A percentile compares a stretch with the other conserved stretches of the same genome.
Evolutionary conservation across 108 stramenopile genomes (phyloP).

Genomic region (Cyclotella sp.): DNA sequence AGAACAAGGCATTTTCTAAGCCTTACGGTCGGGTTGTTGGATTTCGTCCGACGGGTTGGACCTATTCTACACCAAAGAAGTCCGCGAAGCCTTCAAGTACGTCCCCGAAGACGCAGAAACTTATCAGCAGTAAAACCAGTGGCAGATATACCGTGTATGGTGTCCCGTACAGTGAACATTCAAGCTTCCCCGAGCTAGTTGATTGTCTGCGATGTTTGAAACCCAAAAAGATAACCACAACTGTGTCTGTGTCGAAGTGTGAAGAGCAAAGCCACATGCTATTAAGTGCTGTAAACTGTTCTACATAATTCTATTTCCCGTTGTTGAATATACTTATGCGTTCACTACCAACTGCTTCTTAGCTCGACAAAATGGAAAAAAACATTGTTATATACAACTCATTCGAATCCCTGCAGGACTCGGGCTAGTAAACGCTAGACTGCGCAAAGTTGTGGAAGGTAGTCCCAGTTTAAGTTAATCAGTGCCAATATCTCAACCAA

Average conservation of each 20-base stretch:
- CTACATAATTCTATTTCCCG: neutral
- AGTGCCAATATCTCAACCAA: neutral
- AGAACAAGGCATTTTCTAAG: conserved; percentile 46
- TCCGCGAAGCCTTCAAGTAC: conserved; percentile 13
- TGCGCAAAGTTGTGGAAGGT: too few species aligned
- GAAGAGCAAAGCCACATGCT: conserved; percentile 74
- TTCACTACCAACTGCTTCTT: too few species aligned
- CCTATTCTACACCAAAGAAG: conserved; percentile 33
- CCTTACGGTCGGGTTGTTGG: conserved; percentile 69
- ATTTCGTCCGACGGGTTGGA: conserved; percentile 68
- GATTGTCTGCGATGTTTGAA: conserved; percentile 79
- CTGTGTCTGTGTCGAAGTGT: conserved; percentile 77
- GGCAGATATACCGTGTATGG: conserved; percentile 73
- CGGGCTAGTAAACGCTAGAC: too few species aligned
- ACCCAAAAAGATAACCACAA: conserved; percentile 80
- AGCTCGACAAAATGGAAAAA: too few species aligned
- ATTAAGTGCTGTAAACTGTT: conserved; percentile 36
- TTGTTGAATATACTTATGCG: too few species aligned
- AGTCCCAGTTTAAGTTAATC: too few species aligned
- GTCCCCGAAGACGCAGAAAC: conserved; percentile 20
- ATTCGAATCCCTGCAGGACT: too few species aligned
- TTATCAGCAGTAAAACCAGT: conserved; percentile 57
- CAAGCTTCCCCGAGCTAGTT: conserved; percentile 84
- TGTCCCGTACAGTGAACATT: conserved; percentile 93
- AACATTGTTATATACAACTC: too few species aligned